These are phyloP conservation scores for Yarrowia alimentaria DNA, from an alignment of 805 yeast species.

Conservation along the genomic window DNA sequence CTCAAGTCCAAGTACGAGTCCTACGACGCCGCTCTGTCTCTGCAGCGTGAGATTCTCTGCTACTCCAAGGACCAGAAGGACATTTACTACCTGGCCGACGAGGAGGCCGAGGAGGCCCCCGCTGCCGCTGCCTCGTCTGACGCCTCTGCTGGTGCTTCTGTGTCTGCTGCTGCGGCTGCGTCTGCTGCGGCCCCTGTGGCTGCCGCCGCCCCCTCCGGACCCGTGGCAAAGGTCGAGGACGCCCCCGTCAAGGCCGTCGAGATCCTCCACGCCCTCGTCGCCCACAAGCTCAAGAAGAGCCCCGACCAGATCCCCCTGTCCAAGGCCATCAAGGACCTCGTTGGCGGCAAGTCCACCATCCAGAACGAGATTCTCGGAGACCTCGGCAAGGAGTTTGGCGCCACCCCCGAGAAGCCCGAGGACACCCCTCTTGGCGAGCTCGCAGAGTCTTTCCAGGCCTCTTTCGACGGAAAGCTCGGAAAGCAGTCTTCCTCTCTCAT, in stretches of 20 bases:
- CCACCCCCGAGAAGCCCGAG: constrained; percentile 98
- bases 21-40: constrained; percentile 92
- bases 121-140: constrained; percentile 42
- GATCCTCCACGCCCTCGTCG: constrained; percentile 83
- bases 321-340: constrained; percentile 94
- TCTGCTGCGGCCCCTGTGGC: constrained; percentile 62
- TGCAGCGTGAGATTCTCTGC: constrained; percentile 90
- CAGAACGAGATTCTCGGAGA: constrained; percentile 99
- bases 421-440: constrained; percentile 94
- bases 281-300: constrained; percentile 91
- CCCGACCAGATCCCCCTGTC: constrained; percentile 80
- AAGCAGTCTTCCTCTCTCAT: constrained; percentile 87
- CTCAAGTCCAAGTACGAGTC: constrained; percentile 93
- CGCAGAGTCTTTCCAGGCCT: constrained; percentile 92
- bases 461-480: constrained; percentile 85
- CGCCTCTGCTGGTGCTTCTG: constrained; percentile 53
- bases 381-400: constrained; percentile 95
- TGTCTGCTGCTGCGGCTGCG: constrained; percentile 56
- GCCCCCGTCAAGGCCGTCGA: constrained; percentile 84
- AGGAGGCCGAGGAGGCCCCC: constrained; percentile 40
- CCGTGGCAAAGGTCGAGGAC: constrained; percentile 82
- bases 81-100: constrained; percentile 74
- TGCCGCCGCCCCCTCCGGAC: constrained; percentile 70
- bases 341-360: constrained; percentile 97
- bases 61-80: constrained; percentile 95